phyloP scores from a whole-genome alignment of 129 eudicot genomes.

The Saussurea involucrata region DNA sequence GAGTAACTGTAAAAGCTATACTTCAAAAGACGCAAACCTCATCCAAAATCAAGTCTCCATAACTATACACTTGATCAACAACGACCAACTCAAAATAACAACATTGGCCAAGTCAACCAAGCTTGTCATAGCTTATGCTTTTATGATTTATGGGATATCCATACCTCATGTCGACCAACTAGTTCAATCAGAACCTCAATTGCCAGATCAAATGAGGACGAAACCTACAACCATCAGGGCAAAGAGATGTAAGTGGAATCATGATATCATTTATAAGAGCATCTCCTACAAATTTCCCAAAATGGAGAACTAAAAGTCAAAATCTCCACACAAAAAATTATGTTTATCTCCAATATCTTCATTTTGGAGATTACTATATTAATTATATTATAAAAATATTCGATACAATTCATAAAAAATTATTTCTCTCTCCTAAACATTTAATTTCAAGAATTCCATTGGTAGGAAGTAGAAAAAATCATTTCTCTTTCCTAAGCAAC shows the following conservation, averaged over 20 bases:
- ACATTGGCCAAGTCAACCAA: background rate
- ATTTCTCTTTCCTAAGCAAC: too few species aligned
- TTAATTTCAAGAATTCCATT: too few species aligned
- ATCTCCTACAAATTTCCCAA: too few species aligned
- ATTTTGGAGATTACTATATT: too few species aligned
- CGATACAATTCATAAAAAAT: too few species aligned
- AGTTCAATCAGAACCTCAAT: constrained; percentile 91
- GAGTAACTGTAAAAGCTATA: background rate
- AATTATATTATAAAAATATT: too few species aligned
- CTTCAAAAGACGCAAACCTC: background rate
- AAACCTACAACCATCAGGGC: constrained; percentile 46
- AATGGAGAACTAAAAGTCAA: too few species aligned
- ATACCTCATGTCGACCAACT: constrained; percentile 86
- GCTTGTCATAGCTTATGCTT: background rate
- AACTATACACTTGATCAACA: background rate
- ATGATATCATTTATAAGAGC: background rate
- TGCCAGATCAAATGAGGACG: constrained; percentile 77
- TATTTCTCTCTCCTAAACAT: too few species aligned
- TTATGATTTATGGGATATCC: constrained; percentile 16
- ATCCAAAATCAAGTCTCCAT: background rate
- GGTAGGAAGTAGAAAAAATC: too few species aligned
- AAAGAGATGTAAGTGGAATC: constrained; percentile 17
- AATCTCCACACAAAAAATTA: too few species aligned
- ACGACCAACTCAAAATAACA: background rate
- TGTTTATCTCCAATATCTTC: too few species aligned